Evolutionary conservation across 2,329 filamentous ascomycete species (phyloP), one percentile per base, ranked within the genome.

Genomic region (Albophoma yamanashiensis): DNA sequence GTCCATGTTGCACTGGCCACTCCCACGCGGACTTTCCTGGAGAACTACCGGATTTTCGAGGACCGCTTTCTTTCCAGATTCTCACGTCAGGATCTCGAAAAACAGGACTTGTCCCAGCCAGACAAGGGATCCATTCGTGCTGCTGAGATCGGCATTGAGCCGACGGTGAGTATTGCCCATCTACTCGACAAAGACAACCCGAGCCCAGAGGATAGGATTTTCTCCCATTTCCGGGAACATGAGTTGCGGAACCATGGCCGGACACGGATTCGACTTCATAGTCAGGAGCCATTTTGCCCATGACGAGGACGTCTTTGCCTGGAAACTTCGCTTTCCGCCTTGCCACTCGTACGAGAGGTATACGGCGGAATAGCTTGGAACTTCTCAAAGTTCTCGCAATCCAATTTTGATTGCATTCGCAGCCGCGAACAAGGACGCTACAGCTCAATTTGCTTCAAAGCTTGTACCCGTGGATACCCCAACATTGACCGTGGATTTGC

Each of bases 321-420:
- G 60, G 36, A 36, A 20, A 55, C 9, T 27, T 12, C 17, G 53
- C 43, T 61, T 45, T 61, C 57, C 34, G 27, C 45, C 53, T 25
- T 20, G 34, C 42, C 60, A 15, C 42, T 39, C 42, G 20, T 55
- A 2, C 22, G 39, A 25, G 60, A 57, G 60, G 55, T 42, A 3
- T 43, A 36, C 45, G 39, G 31, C 20, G 38, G 55, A 58, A 52
- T 40, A 59, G 47, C 50, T 42, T 11, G 43, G 60, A 59, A 59
- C 58, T 50, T 61, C 57, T n/a, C 15, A 22, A 58, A 58, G 63
- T 65, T 65, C 61, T 59, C 7, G 64, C 64, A 66, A 66, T 66
- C 62, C 57, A 62, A 64, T 63, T 62, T 58, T 61, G 63, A 66
- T 66, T 66, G 64, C 62, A 60, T 64, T 62, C 64, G 64, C 64